Base-by-base conservation (phyloP, 2,329 filamentous ascomycete species). In the Colletotrichum cordylinicola region DNA sequence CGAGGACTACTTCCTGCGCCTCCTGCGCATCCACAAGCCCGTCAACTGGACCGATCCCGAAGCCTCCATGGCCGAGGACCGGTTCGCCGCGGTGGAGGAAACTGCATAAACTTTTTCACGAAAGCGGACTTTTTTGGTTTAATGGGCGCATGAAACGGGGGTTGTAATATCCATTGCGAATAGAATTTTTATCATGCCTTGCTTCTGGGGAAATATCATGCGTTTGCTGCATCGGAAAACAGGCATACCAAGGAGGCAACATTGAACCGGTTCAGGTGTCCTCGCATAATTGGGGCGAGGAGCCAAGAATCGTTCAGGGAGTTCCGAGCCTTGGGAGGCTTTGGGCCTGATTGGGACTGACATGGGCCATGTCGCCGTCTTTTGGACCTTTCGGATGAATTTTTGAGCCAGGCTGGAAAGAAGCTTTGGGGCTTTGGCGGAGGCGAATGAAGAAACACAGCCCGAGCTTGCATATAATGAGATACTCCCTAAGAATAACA, bases 1-100 rank as follows among this genome's bases (percentile, higher is more conserved):
- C 18, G 93, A 94, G 81, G 93, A 95, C 79, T 94, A 92, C 80
- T 93, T 94, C 81, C 84, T 94, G 43, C 91, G 89, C 86, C 79
- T 88, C 16, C 80, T 94, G 55, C 87, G 92, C 69, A 91, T 94
- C 37, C 91, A 94, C 81, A 94, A 94, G 85, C 93, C 93, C 16
- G 81, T 85, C 78, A 85, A 86, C 80, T 82, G 82, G 78, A 83
- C 82, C 33, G 84, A 86, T 37, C 79, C 81, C 21, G 84, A 85
- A 68, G 85, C 81, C 7, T 37, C 71, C 4, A 81, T 83, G 24
- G 84, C 86, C 37, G 77, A 79, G 15, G 81, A 85, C 52, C 82
- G 82, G 72, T 82, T 52, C 10, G 43, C n/a, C n/a, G 43, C 43
- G 43, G 43, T 52, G 43, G 43, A 52, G 43, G 43, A 21, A 12